Evolutionary conservation across 2,329 filamentous ascomycete genomes (phyloP).

Genomic region (Pseudogymnoascus sp.): DNA sequence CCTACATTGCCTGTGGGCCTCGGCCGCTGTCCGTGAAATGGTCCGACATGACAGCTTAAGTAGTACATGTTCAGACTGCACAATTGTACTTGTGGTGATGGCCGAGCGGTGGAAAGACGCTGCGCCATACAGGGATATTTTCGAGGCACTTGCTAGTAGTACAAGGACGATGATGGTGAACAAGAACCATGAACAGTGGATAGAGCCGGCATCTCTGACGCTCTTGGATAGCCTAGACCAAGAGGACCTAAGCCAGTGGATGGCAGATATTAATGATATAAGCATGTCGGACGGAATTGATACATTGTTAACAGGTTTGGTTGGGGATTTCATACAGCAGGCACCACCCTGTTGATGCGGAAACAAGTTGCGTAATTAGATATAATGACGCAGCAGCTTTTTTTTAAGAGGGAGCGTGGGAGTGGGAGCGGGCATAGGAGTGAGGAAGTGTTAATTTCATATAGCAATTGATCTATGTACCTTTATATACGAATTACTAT

Average conservation of each 20-base stretch:
- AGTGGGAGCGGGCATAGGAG: no score
- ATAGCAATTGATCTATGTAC: no score
- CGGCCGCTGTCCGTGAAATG: slow-evolving; percentile 16
- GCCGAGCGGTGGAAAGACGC: slow-evolving; percentile 28
- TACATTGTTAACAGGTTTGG: background rate
- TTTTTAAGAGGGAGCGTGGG: no score
- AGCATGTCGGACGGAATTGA: background rate
- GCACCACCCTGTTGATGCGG: background rate
- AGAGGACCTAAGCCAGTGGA: background rate
- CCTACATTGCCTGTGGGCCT: slow-evolving; percentile 31
- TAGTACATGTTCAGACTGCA: slow-evolving; percentile 27
- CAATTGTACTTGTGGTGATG: slow-evolving; percentile 28
- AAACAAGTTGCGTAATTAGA: background rate
- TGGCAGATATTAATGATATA: background rate
- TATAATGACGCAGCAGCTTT: background rate
- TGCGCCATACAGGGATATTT: slow-evolving; percentile 30
- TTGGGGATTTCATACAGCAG: background rate
- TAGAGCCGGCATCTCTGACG: background rate
- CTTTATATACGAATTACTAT: no score
- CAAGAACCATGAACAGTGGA: background rate
- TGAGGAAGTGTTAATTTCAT: no score
- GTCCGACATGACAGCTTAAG: slow-evolving; percentile 19
- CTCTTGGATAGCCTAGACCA: background rate
- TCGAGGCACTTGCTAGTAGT: slow-evolving; percentile 25
- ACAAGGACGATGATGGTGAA: slow-evolving; percentile 21